Percentiles rank a stretch among this genome's conserved stretches.
phyloP scores from a whole-genome alignment of 1,139 yeast genomes.

The Geotrichum carabidarum region DNA sequence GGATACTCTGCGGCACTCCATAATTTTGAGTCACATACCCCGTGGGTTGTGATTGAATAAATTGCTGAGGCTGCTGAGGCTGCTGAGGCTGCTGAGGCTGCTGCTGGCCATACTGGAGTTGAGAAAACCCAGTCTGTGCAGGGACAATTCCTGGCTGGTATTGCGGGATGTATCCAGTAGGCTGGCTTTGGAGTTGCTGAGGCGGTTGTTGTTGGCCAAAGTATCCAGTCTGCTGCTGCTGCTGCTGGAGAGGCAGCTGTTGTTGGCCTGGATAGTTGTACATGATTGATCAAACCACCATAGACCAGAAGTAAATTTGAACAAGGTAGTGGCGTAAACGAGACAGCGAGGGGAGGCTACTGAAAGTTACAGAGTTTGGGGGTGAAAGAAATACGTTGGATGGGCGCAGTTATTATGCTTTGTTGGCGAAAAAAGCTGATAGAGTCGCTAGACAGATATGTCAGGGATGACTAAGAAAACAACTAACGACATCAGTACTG shows the following conservation, averaged over 20 bases:
- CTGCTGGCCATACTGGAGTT: constrained; percentile 15
- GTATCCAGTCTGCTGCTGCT: constrained; percentile 21
- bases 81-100: constrained; percentile 17
- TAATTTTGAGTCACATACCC: constrained; percentile 23
- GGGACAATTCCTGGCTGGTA: constrained; percentile 15
- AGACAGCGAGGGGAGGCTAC: neutral
- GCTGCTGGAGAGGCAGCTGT: constrained; percentile 24
- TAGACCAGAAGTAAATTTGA: neutral
- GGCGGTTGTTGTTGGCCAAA: constrained; percentile 22
- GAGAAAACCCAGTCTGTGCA: constrained; percentile 22
- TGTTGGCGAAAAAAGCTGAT: constrained; percentile 7
- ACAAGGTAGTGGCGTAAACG: neutral
- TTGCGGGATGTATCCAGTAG: constrained; percentile 18
- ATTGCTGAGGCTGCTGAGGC: constrained; percentile 20
- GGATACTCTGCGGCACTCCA: constrained; percentile 13
- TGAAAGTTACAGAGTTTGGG: constrained; percentile 2
- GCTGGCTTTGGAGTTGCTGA: constrained; percentile 20
- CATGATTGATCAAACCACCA: constrained; percentile 5
- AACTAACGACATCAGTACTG: too few species aligned
- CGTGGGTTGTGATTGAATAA: constrained; percentile 26
- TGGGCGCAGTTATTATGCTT: neutral
- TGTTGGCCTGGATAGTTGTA: constrained; percentile 16
- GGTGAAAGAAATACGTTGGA: neutral
- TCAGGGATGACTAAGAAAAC: neutral
- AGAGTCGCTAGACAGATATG: neutral